phyloP scores from a whole-genome alignment of 257 asterid species.

The Fraxinus quadrangulata region DNA sequence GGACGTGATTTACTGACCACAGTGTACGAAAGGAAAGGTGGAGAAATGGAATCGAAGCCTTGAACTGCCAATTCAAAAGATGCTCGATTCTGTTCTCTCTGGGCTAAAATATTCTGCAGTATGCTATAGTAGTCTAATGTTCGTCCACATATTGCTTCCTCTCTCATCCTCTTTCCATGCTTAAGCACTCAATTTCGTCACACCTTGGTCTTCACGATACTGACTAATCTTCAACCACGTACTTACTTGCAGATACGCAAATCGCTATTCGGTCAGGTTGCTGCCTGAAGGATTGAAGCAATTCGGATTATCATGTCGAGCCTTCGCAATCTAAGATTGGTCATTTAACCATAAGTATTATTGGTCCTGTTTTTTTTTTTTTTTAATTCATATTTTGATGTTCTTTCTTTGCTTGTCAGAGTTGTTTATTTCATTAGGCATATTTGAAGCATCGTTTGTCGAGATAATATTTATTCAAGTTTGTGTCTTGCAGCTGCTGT shows the following conservation, averaged over 20 bases:
- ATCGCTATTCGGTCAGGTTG: conserved; percentile 64
- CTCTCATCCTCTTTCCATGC: background rate
- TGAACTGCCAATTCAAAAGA: background rate
- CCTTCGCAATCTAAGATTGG: conserved; percentile 24
- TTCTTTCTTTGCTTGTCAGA: conserved; percentile 16
- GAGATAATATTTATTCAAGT: conserved; percentile 17
- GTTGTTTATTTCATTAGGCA: conserved; percentile 22
- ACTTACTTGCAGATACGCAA: conserved; percentile 75
- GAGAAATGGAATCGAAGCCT: background rate
- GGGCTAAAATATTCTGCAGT: conserved; percentile 1
- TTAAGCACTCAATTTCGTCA: background rate
- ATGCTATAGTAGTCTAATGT: background rate
- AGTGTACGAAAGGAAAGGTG: background rate
- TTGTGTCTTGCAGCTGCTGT: conserved; percentile 23
- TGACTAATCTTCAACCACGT: background rate
- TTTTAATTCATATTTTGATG: conserved; percentile 15
- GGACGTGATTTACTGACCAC: background rate
- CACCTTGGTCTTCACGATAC: background rate
- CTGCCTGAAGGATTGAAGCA: conserved; percentile 43
- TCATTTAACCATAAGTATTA: conserved; percentile 17
- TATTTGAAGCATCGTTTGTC: conserved; percentile 22
- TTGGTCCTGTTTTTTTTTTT: conserved; percentile 23
- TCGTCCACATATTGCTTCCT: background rate
- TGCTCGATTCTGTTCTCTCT: background rate
- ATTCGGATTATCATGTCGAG: conserved; percentile 24